phyloP scores from a whole-genome alignment of 345 rosid genomes.

The Schrenkiella parvula region DNA sequence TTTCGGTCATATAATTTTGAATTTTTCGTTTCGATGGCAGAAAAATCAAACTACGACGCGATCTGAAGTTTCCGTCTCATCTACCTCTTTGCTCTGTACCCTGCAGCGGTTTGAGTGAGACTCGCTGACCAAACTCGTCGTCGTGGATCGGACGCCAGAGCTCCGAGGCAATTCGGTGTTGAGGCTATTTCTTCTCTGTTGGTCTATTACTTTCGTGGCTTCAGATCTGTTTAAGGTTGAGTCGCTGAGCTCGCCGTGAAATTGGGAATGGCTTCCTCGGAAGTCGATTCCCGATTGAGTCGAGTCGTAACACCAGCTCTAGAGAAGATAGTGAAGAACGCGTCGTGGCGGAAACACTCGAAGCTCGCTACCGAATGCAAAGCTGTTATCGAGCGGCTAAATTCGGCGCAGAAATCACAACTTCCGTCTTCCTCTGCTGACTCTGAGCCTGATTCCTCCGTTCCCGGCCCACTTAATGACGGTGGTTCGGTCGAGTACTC shows the following conservation, averaged over 20 bases:
- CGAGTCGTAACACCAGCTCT: conserved; percentile 71
- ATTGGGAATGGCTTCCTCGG: conserved; percentile 99
- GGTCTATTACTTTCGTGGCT: not conserved
- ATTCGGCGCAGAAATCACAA: conserved; percentile 35
- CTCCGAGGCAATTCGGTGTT: conserved; percentile 8
- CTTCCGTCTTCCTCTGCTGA: conserved; percentile 31
- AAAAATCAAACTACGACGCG: conserved; percentile 33
- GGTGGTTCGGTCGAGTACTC: conserved; percentile 66
- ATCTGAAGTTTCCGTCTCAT: conserved; percentile 33
- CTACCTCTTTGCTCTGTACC: conserved; percentile 16
- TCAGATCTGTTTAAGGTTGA: conserved; percentile 42
- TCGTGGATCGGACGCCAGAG: conserved; percentile 19
- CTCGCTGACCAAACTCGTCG: conserved; percentile 21
- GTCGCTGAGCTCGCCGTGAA: conserved; percentile 36
- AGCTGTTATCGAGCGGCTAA: conserved; percentile 66
- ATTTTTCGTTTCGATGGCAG: conserved; percentile 16
- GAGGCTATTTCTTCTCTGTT: not conserved
- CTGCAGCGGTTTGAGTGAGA: conserved; percentile 22
- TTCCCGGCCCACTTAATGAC: conserved; percentile 84
- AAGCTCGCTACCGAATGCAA: conserved; percentile 89
- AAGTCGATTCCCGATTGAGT: conserved; percentile 95
- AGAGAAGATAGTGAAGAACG: conserved; percentile 81
- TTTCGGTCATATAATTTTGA: not conserved
- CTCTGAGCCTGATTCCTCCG: conserved; percentile 41
- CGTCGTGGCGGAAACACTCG: conserved; percentile 97